phyloP scores from a whole-genome alignment of 805 yeast species.

The Spathaspora boniae region DNA sequence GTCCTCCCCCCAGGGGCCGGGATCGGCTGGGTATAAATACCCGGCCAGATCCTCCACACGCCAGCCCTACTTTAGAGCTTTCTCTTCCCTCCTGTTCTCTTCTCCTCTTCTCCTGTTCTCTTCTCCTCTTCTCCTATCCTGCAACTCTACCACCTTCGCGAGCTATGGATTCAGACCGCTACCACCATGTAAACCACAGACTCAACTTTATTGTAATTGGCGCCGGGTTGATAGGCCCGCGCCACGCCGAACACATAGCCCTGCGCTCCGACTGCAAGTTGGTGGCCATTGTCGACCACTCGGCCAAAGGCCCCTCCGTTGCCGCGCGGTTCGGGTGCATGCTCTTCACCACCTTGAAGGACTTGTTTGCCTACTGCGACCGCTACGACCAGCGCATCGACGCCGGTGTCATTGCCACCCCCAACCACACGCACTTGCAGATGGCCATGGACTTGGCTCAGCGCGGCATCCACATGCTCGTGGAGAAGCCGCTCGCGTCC shows the following conservation, averaged over 20 bases:
- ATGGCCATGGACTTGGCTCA: constrained; percentile 32
- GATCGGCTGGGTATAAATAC: too few relatives aligned
- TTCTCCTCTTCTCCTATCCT: too few relatives aligned
- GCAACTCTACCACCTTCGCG: too few relatives aligned
- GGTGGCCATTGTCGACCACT: constrained; percentile 35
- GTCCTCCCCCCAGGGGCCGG: too few relatives aligned
- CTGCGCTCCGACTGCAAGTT: constrained; percentile 22
- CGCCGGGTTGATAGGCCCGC: constrained; percentile 40
- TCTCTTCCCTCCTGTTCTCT: too few relatives aligned
- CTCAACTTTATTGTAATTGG: constrained; percentile 28
- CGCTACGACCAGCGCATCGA: constrained; percentile 16
- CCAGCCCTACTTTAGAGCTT: too few relatives aligned
- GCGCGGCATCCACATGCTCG: constrained; percentile 33
- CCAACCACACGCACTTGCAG: constrained; percentile 38
- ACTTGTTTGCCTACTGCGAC: constrained; percentile 24
- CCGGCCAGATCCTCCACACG: too few relatives aligned
- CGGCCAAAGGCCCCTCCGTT: constrained; percentile 26
- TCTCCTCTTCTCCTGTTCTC: too few relatives aligned
- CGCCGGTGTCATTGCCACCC: constrained; percentile 41
- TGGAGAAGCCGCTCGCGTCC: constrained; percentile 40
- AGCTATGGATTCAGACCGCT: too few relatives aligned
- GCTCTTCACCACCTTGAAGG: constrained; percentile 22
- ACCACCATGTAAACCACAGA: too few relatives aligned
- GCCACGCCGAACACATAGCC: constrained; percentile 35
- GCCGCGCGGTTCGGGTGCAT: constrained; percentile 24